A percentile compares a stretch with the other conserved stretches of the same genome.
Conservation (phyloP, 148 eudicot genomes). For the Selenicereus undatus region DNA sequence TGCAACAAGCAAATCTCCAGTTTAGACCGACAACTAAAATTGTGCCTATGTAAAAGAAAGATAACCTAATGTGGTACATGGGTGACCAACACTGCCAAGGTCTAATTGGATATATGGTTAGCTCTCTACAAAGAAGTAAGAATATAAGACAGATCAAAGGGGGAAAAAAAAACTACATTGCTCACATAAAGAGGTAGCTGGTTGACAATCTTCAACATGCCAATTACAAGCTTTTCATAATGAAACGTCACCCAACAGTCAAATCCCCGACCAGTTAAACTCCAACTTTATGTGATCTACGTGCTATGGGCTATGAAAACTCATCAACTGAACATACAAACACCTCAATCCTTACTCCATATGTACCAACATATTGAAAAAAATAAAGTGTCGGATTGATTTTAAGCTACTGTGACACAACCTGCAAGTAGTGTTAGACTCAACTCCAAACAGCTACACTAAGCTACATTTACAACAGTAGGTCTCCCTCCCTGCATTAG, state of each 20-base stretch:
- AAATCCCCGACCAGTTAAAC: slow-evolving; percentile 77
- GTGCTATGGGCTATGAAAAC: slow-evolving; percentile 76
- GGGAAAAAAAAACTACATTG: slow-evolving; percentile 12
- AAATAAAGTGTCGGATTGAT: too few species aligned
- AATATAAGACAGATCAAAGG: not conserved
- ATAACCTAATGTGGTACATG: not conserved
- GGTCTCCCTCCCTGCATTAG: too few species aligned
- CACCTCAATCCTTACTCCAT: not conserved
- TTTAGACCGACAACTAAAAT: slow-evolving; percentile 13
- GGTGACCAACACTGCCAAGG: not conserved
- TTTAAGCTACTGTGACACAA: too few species aligned
- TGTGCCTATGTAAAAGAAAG: not conserved
- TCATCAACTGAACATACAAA: slow-evolving; percentile 77
- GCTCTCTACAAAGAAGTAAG: not conserved
- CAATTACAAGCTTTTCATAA: slow-evolving; percentile 75
- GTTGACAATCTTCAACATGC: slow-evolving; percentile 74
- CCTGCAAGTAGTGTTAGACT: too few species aligned
- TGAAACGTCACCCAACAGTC: slow-evolving; percentile 78
- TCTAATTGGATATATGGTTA: not conserved
- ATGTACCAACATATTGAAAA: too few species aligned
- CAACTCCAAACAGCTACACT: too few species aligned
- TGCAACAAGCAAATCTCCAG: slow-evolving; percentile 28
- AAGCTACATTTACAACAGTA: too few species aligned
- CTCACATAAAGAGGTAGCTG: slow-evolving; percentile 72
- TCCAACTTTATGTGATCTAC: slow-evolving; percentile 73